Base-by-base conservation (phyloP, 2,329 filamentous ascomycete species). In the Ilyonectria robusta region DNA sequence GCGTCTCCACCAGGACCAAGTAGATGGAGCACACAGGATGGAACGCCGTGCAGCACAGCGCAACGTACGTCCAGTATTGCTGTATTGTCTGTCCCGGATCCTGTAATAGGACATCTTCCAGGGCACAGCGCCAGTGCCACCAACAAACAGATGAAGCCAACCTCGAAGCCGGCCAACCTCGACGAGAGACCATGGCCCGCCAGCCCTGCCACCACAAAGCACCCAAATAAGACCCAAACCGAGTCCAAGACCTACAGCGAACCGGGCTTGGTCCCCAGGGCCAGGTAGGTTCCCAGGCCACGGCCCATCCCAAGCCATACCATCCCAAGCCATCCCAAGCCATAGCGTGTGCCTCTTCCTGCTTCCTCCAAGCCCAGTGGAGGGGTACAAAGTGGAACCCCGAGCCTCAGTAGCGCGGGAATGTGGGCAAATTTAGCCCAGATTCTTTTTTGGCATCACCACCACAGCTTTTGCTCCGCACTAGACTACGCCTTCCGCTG, bases 391-490 rank as follows among this genome's bases (percentile, higher is more conserved):
- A 67, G 70, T 67, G 72, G 70, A 68, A 70, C 72, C 58, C 47
- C 71, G 35, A 33, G 26, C 53, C 53, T 58, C 15, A 33, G 58
- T 62, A 73, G 47, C 53, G 47, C 31, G 19, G 19, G 19, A 64
- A 67, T 63, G 50, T 67, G 65, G 59, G 65, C 65, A 64, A 64
- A 73, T 70, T 74, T 73, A 69, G 61, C 69, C 72, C 72, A 65
- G 46, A 56, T 65, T 59, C 51, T 73, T 62, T 65, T 65, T 65
- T 65, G 48, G 62, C 48, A 55, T 37, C 37, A 50, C 53, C 60
- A 57, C 51, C n/a, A 50, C 50, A 59, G 29, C 53, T 48, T 44
- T 6, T 26, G 47, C 10, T 17, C 11, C 15, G 31, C 23, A 21
- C 37, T 55, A 15, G 44, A 50, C 53, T 57, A 50, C 53, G 60